Evolutionary conservation across 2,329 filamentous ascomycete genomes (phyloP).

Genomic region (Fusarium papillatum): DNA sequence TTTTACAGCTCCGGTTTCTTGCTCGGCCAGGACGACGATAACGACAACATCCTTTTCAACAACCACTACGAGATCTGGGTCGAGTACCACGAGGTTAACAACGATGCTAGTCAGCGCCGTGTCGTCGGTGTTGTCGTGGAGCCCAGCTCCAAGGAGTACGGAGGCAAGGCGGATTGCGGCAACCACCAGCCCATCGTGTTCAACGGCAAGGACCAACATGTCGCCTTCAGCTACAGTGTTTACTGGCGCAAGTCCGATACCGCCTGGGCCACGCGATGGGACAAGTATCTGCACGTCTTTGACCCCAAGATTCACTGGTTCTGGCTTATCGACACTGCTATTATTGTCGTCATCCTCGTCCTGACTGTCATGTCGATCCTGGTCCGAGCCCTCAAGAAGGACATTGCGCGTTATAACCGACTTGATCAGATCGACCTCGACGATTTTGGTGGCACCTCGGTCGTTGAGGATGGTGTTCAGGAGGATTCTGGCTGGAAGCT

Average conservation of each 20-base stretch:
- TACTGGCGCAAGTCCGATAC: slow-evolving; percentile 89
- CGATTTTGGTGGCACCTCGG: slow-evolving; percentile 85
- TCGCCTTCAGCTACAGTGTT: slow-evolving; percentile 93
- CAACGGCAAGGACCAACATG: slow-evolving; percentile 68
- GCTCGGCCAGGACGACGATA: slow-evolving; percentile 71
- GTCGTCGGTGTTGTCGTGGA: slow-evolving; percentile 94
- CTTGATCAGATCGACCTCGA: slow-evolving; percentile 93
- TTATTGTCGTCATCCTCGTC: slow-evolving; percentile 93
- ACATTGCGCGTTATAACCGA: slow-evolving; percentile 96
- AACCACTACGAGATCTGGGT: slow-evolving; percentile 97
- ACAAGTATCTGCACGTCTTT: slow-evolving; percentile 98
- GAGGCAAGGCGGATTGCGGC: slow-evolving; percentile 74
- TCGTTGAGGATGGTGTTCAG: slow-evolving; percentile 91
- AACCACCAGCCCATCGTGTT: slow-evolving; percentile 73
- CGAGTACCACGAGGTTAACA: slow-evolving; percentile 88
- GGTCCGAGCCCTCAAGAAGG: slow-evolving; percentile 89
- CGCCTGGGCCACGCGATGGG: slow-evolving; percentile 97
- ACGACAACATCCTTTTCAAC: slow-evolving; percentile 77
- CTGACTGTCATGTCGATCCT: slow-evolving; percentile 95
- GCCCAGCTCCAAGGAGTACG: slow-evolving; percentile 78
- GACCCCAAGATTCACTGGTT: slow-evolving; percentile 99
- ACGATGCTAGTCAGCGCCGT: slow-evolving; percentile 77
- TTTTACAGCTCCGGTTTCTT: slow-evolving; percentile 96
- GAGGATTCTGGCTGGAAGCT: slow-evolving; percentile 99
- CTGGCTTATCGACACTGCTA: slow-evolving; percentile 94